Percentiles rank a stretch among this genome's conserved stretches.
These are phyloP conservation scores for Aspergillus ochraceus DNA, from an alignment of 2,329 filamentous ascomycete genomes.

Conservation along the genomic window DNA sequence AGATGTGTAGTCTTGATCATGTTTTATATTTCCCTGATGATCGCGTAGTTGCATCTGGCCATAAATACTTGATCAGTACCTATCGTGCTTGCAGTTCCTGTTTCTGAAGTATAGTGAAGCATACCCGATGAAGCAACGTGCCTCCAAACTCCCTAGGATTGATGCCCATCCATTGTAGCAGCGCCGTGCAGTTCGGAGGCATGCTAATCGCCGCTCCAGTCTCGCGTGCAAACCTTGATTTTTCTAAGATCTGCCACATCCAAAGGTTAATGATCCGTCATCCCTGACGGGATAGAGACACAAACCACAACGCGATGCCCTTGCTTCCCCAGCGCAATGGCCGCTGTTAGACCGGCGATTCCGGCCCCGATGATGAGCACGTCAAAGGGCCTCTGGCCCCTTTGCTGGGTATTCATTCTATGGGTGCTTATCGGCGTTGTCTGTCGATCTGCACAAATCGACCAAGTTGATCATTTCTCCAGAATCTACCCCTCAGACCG, in stretches of 20 bases:
- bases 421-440: neutral
- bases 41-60: conserved; percentile 19
- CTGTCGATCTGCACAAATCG: too few relatives aligned
- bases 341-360: conserved; percentile 34
- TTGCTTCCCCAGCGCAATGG: conserved; percentile 33
- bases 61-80: neutral
- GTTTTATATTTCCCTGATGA: conserved; percentile 16
- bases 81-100: neutral
- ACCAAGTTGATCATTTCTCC: neutral
- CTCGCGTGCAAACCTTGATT: conserved; percentile 25
- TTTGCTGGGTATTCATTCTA: conserved; percentile 1
- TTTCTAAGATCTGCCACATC: conserved; percentile 29
- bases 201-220: conserved; percentile 28
- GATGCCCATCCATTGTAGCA: conserved; percentile 26
- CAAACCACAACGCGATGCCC: conserved; percentile 35
- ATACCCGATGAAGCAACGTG: conserved; percentile 24
- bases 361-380: conserved; percentile 34
- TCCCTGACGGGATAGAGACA: neutral
- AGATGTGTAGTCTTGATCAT: conserved; percentile 15
- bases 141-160: conserved; percentile 24
- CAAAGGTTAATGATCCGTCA: neutral
- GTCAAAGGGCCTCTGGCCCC: conserved; percentile 5
- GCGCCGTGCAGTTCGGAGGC: conserved; percentile 27
- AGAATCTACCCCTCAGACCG: neutral
- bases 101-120: conserved; percentile 3